Conservation (phyloP, 2,329 filamentous ascomycete genomes). For the Aspergillus fumigatiaffinis region DNA sequence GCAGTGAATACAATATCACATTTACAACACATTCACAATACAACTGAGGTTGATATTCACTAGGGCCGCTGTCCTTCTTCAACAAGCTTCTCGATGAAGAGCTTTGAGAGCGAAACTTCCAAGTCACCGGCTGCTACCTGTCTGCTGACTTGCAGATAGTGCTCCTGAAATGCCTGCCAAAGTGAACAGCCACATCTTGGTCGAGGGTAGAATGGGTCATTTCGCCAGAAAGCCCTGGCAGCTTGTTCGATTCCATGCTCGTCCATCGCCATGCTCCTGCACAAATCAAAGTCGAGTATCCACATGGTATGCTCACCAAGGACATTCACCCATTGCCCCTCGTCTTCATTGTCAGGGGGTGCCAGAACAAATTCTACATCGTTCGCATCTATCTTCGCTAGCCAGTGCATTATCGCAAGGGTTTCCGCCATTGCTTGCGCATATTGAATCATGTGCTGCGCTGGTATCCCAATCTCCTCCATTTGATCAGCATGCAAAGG, state of each 20-base stretch:
- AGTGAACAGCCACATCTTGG: constrained; percentile 18
- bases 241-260: constrained; percentile 40
- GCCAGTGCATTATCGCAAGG: constrained; percentile 52
- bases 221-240: constrained; percentile 44
- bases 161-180: no score
- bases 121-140: no score
- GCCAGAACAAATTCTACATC: constrained; percentile 56
- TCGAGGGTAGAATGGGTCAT: constrained; percentile 52
- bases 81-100: no score
- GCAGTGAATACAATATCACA: no score
- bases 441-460: constrained; percentile 26
- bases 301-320: constrained; percentile 40
- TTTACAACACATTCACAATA: no score
- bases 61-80: no score
- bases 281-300: constrained; percentile 49
- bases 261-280: constrained; percentile 37
- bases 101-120: no score
- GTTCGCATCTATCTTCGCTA: constrained; percentile 45
- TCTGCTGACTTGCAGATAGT: no score
- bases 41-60: no score
- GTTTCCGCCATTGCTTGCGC: constrained; percentile 47
- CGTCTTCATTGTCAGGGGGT: not conserved
- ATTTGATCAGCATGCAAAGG: constrained; percentile 51
- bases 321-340: constrained; percentile 1
- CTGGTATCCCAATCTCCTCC: constrained; percentile 39